A percentile compares a stretch with the other conserved stretches of the same genome.
phyloP scores from a whole-genome alignment of 108 stramenopile species.

The Pelagomonas calceolata region DNA sequence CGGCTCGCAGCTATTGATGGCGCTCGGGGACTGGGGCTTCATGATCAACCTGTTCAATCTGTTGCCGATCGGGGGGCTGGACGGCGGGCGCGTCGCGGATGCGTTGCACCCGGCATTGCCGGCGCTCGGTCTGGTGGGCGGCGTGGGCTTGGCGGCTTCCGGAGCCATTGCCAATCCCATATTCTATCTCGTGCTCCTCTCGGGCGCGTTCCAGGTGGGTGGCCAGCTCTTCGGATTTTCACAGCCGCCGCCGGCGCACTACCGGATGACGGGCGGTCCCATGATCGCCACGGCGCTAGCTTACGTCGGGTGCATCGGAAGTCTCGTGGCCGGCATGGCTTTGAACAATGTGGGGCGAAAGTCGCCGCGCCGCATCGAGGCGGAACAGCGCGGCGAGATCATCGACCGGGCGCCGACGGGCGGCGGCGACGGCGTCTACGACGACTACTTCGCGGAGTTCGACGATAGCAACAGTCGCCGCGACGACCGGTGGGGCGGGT shows the following conservation, averaged over 20 bases:
- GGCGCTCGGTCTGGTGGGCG: conserved; percentile 64
- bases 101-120: conserved; percentile 63
- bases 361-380: conserved; percentile 48
- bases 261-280: conserved; percentile 48
- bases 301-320: conserved; percentile 63
- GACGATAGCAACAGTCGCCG: too few relatives aligned
- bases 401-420: not conserved
- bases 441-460: conserved; percentile 5
- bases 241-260: conserved; percentile 52
- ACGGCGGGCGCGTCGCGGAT: conserved; percentile 78
- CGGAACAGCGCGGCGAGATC: conserved; percentile 5
- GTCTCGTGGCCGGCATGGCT: conserved; percentile 64
- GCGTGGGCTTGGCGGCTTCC: conserved; percentile 50
- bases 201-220: conserved; percentile 1
- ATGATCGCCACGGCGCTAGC: conserved; percentile 51
- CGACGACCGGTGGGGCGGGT: too few relatives aligned
- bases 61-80: conserved; percentile 73
- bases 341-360: conserved; percentile 59
- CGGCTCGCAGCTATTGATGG: conserved; percentile 66
- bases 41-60: conserved; percentile 92
- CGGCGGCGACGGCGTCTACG: not conserved
- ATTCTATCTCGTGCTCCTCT: conserved; percentile 71
- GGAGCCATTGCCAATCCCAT: conserved; percentile 73
- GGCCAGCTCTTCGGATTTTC: conserved; percentile 13
- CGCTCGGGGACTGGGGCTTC: conserved; percentile 84